Conservation (phyloP, 495 filamentous ascomycete species). For the Penicillium bialowiezense region DNA sequence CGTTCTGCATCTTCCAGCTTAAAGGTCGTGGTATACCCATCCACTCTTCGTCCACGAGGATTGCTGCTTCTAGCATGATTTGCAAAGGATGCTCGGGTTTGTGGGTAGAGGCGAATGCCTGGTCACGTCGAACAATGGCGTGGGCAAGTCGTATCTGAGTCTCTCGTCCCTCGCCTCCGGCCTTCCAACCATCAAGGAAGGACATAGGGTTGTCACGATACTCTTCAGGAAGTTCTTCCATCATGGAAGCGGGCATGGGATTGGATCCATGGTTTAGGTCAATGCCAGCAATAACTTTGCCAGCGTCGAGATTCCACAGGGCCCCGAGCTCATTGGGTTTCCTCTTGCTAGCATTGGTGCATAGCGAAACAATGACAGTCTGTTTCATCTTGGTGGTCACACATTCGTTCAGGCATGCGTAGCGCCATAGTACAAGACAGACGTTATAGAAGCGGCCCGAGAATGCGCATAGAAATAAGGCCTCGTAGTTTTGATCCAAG, state of each 20-base stretch:
- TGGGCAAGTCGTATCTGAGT: constrained; percentile 24
- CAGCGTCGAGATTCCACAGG: constrained; percentile 27
- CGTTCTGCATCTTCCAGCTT: constrained; percentile 31
- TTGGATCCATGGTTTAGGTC: constrained; percentile 18
- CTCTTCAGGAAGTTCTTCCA: constrained; percentile 25
- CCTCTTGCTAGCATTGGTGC: constrained; percentile 15
- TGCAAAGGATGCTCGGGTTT: constrained; percentile 17
- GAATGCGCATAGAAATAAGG: no score
- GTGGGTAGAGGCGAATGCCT: constrained; percentile 19
- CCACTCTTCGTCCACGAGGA: constrained; percentile 32
- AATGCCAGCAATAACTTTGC: constrained; percentile 41
- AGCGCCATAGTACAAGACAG: constrained; percentile 47
- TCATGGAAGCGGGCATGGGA: constrained; percentile 5
- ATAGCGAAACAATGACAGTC: constrained; percentile 26
- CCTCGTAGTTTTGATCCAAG: no score
- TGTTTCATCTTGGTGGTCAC: constrained; percentile 35
- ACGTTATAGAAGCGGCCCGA: constrained; percentile 36
- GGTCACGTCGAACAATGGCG: constrained; percentile 28
- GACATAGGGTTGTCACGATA: constrained; percentile 29
- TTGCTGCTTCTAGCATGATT: constrained; percentile 34
- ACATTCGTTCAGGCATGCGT: constrained; percentile 41
- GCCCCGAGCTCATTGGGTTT: constrained; percentile 8
- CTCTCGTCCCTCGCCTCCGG: constrained; percentile 19
- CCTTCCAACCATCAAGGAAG: constrained; percentile 21
- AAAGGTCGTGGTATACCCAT: constrained; percentile 19